These are phyloP conservation scores for Psilocybe cyanescens DNA, from an alignment of 768 basidiomycete species.

Conservation along the genomic window DNA sequence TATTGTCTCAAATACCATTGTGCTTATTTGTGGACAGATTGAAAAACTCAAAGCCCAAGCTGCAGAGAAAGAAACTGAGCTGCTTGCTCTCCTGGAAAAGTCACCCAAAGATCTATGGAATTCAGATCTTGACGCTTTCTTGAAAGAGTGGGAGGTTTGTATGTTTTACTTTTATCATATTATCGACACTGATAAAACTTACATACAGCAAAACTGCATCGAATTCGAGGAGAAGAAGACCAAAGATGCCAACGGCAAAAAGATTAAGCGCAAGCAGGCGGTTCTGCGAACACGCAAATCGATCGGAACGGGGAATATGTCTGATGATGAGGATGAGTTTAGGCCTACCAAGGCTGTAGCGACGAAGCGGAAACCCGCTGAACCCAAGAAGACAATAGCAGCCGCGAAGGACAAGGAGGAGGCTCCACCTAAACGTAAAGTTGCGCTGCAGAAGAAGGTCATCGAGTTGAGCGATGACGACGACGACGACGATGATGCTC, in stretches of 20 bases:
- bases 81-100: constrained; percentile 76
- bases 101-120: constrained; percentile 90
- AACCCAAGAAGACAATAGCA: constrained; percentile 18
- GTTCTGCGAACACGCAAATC: constrained; percentile 53
- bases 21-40: constrained; percentile 52
- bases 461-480: constrained; percentile 11
- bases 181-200: background rate
- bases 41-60: constrained; percentile 83
- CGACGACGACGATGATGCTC: background rate
- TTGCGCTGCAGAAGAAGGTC: constrained; percentile 24
- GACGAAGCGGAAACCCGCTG: constrained; percentile 41
- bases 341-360: constrained; percentile 47
- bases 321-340: constrained; percentile 48
- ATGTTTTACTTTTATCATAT: background rate
- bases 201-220: constrained; percentile 44
- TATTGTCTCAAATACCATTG: background rate
- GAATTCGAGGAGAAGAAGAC: constrained; percentile 48
- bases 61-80: constrained; percentile 79
- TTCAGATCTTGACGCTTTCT: constrained; percentile 81
- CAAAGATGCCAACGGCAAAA: constrained; percentile 49
- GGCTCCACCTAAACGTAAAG: constrained; percentile 26
- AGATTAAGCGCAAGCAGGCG: constrained; percentile 50
- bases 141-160: constrained; percentile 84
- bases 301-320: constrained; percentile 37
- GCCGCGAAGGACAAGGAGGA: constrained; percentile 19